A percentile compares a stretch with the other conserved stretches of the same genome.
phyloP scores from a whole-genome alignment of 768 basidiomycete species.

The Daedaleopsis nitida region DNA sequence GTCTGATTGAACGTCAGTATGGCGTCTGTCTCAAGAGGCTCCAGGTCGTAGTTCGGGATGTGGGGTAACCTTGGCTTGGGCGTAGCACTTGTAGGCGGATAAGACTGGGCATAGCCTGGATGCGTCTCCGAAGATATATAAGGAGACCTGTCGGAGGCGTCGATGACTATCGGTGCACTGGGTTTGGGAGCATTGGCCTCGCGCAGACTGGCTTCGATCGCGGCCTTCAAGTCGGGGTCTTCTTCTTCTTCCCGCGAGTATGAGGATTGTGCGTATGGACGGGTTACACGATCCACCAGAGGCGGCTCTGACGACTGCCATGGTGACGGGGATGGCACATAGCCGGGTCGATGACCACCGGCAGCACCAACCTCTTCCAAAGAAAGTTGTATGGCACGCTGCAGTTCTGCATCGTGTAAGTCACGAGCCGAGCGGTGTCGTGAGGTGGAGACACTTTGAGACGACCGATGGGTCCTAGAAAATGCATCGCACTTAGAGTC shows the following conservation, averaged over 20 bases:
- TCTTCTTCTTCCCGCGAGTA: conserved; percentile 60
- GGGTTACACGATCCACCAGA: conserved; percentile 54
- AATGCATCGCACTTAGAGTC: background rate
- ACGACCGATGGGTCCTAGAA: conserved; percentile 55
- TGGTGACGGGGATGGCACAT: conserved; percentile 65
- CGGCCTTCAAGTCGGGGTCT: conserved; percentile 89
- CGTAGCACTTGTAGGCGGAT: conserved; percentile 43
- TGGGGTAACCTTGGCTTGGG: conserved; percentile 49
- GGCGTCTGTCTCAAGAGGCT: conserved; percentile 78
- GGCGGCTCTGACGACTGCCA: conserved; percentile 76
- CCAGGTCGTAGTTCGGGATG: conserved; percentile 78
- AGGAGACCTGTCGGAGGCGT: conserved; percentile 44
- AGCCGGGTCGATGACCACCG: conserved; percentile 58
- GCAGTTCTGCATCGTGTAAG: conserved; percentile 82
- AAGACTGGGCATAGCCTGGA: conserved; percentile 47
- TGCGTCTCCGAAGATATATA: conserved; percentile 19
- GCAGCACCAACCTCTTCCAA: conserved; percentile 71
- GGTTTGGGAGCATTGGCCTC: conserved; percentile 80
- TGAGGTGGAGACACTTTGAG: conserved; percentile 53
- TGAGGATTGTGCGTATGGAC: conserved; percentile 37
- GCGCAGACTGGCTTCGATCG: conserved; percentile 93
- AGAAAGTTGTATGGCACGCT: conserved; percentile 90
- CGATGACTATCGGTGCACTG: conserved; percentile 70
- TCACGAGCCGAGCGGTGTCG: conserved; percentile 62
- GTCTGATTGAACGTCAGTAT: conserved; percentile 92